Base-by-base conservation (phyloP, 441 rosid genomes). In the Geranium incanum region DNA sequence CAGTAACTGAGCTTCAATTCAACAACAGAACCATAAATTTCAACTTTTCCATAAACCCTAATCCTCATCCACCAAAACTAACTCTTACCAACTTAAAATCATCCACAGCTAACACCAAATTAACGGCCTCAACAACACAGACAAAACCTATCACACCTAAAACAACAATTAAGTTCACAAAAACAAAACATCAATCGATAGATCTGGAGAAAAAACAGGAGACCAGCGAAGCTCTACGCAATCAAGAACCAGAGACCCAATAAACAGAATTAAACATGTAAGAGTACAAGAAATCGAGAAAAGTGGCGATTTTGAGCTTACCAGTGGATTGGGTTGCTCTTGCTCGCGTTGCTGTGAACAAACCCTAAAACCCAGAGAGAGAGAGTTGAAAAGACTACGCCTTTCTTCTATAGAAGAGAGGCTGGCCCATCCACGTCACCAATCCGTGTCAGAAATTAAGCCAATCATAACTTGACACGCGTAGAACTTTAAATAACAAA, bases 291-390 rank as follows among this genome's bases (percentile, higher is more conserved):
- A 3, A 45, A 45, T 45, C 52, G 48, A 45, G 15, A 52, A 52
- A 52, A 15, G 19, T 16, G 16, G 5, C 1, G 19, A 52, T 41
- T 41, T 41, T 6, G 60, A 5, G 60, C 60, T 19, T 52, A 52
- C 60, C 60, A 52, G 19, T 50, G 15, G 21, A 13, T 52, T 13
- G 60, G 60, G 19, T 52, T 52, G 60, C 45, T 41, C 45, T 41
- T 41, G 57, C 60, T 12, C 60, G 60, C 60, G 60, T 15, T 52
- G 60, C 6, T 52, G 5, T 52, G 60, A 52, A 52, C 18, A 52
- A 52, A 52, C 60, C 60, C 60, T 52, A 52, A 52, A 52, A n/a
- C 16, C 18, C 52, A 45, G 12, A 45, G 52, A n/a, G 60, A 45
- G 52, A 41, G 45, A 3, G 60, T 13, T 5, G 15, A 52, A 15